Base-by-base conservation (phyloP, 371 early-diverging fungal species). In the Paraphysoderma sedebokerense region DNA sequence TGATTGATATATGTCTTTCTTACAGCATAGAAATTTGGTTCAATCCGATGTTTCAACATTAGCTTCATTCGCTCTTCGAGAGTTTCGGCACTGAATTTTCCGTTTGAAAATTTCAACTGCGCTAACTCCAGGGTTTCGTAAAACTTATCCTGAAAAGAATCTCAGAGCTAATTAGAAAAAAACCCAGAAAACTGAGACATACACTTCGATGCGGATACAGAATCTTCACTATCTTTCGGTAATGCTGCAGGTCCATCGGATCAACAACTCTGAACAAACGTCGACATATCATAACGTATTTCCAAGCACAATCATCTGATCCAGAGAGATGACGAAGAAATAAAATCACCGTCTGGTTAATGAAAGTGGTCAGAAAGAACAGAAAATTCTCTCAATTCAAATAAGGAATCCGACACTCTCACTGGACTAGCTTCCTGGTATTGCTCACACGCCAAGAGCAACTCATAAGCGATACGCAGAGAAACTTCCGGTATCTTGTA, bases 111-210 rank as follows among this genome's bases (percentile, higher is more conserved):
- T 17, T 23, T 41, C 6, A 19, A 30, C 33, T 46, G 47, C 38
- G 32, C 47, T n/a, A 46, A 41, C 38, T 46, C 47, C 45, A 46
- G 47, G 19, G 32, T 19, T 23, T 46, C 47, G 42, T 46, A 46
- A 2, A 46, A 41, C 47, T 27, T 31, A 20, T 46, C 47, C n/a
- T n/a, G n/a, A n/a, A n/a, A n/a, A n/a, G n/a, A n/a, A n/a, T n/a
- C n/a, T n/a, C n/a, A n/a, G n/a, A n/a, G n/a, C n/a, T n/a, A n/a
- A n/a, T n/a, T n/a, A n/a, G n/a, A n/a, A n/a, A n/a, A n/a, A n/a
- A n/a, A n/a, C n/a, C n/a, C n/a, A n/a, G n/a, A n/a, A n/a, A n/a
- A n/a, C n/a, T n/a, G n/a, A n/a, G n/a, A n/a, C n/a, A n/a, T n/a
- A n/a, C n/a, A n/a, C 17, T n/a, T 11, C 47, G 47, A 2, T 5